Evolutionary conservation across 805 yeast genomes (phyloP).

Genomic region (Yamadazyma insecticola): DNA sequence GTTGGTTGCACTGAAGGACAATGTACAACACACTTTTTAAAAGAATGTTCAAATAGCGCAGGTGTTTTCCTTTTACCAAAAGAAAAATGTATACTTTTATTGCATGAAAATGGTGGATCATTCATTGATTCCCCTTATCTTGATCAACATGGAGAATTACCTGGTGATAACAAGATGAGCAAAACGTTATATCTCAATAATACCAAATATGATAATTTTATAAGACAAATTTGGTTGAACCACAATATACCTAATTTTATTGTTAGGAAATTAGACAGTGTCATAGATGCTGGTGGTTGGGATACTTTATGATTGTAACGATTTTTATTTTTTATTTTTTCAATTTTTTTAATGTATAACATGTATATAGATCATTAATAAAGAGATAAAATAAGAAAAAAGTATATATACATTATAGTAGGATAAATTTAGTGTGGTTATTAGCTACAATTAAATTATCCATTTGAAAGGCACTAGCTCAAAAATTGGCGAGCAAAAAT

Average conservation of each 20-base stretch:
- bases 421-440: too few species aligned
- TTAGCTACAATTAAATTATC: too few species aligned
- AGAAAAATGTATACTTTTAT: constrained; percentile 56
- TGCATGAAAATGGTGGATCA: constrained; percentile 76
- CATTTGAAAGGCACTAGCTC: too few species aligned
- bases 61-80: constrained; percentile 75
- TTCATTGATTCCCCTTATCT: constrained; percentile 80
- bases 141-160: constrained; percentile 82
- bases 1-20: constrained; percentile 62
- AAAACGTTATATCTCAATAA: constrained; percentile 65
- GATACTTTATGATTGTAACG: constrained; percentile 53
- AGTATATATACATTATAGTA: not conserved
- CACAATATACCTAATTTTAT: constrained; percentile 74
- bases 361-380: not conserved
- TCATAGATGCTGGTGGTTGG: constrained; percentile 93
- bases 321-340: not conserved
- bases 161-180: constrained; percentile 66
- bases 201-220: constrained; percentile 60
- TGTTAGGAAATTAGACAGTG: constrained; percentile 75
- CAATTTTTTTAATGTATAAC: constrained; percentile 2
- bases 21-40: constrained; percentile 66
- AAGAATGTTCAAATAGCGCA: constrained; percentile 58
- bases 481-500: too few species aligned
- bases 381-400: not conserved
- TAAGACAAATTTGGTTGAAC: constrained; percentile 66